Evolutionary conservation across 352 stramenopile species (phyloP).

Genomic region (Halophytophthora batemanensis): DNA sequence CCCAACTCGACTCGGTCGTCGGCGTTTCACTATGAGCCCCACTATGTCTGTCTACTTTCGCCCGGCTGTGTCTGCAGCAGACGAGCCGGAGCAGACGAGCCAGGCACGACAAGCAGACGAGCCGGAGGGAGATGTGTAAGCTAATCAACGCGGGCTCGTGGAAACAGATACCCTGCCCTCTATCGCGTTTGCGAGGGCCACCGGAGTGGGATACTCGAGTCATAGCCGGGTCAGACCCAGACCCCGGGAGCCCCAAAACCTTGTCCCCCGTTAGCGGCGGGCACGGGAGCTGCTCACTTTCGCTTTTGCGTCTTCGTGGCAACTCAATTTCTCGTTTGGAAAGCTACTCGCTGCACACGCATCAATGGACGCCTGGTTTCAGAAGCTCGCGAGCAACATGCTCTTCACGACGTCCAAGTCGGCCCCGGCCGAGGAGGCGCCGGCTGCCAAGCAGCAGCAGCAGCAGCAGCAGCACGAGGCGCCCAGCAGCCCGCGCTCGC

Average conservation of each 20-base stretch:
- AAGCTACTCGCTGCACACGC: background rate
- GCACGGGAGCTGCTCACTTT: constrained; percentile 24
- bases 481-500: constrained; percentile 12
- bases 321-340: constrained; percentile 12
- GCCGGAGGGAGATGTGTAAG: constrained; percentile 21
- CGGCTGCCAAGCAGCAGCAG: no score
- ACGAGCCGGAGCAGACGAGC: constrained; percentile 15
- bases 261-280: no score
- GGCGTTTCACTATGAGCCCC: no score
- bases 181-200: constrained; percentile 5
- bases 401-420: constrained; percentile 28
- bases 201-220: no score
- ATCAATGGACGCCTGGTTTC: constrained; percentile 46
- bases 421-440: constrained; percentile 8
- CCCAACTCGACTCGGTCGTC: no score
- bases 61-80: background rate
- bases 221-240: constrained; percentile 1
- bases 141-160: constrained; percentile 14
- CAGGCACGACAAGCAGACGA: no score
- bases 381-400: constrained; percentile 31
- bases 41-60: constrained; percentile 3
- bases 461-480: constrained; percentile 22
- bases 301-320: constrained; percentile 31
- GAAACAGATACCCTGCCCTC: constrained; percentile 5
- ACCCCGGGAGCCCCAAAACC: no score